phyloP scores from a whole-genome alignment of 805 yeast genomes.

The Schwanniomyces sp. region DNA sequence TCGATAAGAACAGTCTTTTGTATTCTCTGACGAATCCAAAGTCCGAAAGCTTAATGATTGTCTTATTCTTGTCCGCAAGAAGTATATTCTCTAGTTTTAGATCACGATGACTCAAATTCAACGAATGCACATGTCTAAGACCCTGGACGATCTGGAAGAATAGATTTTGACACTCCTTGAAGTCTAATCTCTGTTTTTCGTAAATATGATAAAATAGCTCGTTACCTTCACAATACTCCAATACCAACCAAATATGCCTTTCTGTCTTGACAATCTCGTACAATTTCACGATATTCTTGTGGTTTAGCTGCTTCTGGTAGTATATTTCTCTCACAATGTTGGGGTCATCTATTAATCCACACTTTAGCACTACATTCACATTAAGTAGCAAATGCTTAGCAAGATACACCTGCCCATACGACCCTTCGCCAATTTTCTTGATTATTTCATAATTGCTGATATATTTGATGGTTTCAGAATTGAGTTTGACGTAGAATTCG shows the following conservation, averaged over 20 bases:
- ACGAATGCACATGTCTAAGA: slow-evolving; percentile 70
- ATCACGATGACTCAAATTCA: slow-evolving; percentile 82
- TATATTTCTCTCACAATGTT: slow-evolving; percentile 88
- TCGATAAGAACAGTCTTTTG: slow-evolving; percentile 57
- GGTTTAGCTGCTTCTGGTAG: slow-evolving; percentile 80
- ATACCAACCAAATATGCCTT: slow-evolving; percentile 75
- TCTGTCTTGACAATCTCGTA: slow-evolving; percentile 88
- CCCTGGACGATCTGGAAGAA: slow-evolving; percentile 69
- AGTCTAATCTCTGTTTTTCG: slow-evolving; percentile 48
- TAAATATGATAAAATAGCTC: slow-evolving; percentile 72
- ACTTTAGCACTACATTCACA: slow-evolving; percentile 77
- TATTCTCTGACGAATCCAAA: slow-evolving; percentile 91
- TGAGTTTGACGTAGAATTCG: slow-evolving; percentile 47
- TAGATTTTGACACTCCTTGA: slow-evolving; percentile 49
- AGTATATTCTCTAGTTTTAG: slow-evolving; percentile 78
- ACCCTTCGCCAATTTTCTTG: slow-evolving; percentile 83
- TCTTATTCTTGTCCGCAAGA: slow-evolving; percentile 49
- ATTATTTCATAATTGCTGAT: slow-evolving; percentile 80
- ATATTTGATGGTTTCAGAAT: slow-evolving; percentile 51
- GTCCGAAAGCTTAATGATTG: slow-evolving; percentile 77
- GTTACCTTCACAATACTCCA: slow-evolving; percentile 86
- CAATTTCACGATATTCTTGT: slow-evolving; percentile 78
- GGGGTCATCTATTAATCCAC: slow-evolving; percentile 74
- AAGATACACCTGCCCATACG: slow-evolving; percentile 88
- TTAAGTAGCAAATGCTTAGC: slow-evolving; percentile 78